Evolutionary conservation across 768 basidiomycete genomes (phyloP).

Genomic region (Tulasnella sp.): DNA sequence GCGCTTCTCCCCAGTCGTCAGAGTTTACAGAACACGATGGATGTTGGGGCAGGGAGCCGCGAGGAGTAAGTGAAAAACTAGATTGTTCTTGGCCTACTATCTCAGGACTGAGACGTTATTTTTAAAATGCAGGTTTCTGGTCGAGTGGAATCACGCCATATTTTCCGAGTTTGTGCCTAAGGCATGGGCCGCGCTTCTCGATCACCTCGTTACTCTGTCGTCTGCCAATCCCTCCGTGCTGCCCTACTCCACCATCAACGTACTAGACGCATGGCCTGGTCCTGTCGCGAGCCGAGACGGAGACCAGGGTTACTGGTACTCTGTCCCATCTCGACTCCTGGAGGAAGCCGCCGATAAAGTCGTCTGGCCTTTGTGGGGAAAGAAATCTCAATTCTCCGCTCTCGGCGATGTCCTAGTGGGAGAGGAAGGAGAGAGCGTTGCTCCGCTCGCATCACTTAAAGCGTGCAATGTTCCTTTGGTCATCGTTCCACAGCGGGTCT

Average conservation of each 20-base stretch:
- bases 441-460: neutral
- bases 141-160: slow-evolving; percentile 43
- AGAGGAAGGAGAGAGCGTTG: neutral
- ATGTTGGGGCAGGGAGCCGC: neutral
- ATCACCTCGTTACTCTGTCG: slow-evolving; percentile 23
- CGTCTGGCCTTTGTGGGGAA: neutral
- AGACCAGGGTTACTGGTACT: slow-evolving; percentile 33
- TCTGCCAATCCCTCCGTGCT: too few species aligned
- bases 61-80: neutral
- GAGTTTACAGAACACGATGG: neutral
- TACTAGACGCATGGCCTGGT: slow-evolving; percentile 25
- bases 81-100: neutral
- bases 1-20: slow-evolving; percentile 27
- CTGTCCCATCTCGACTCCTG: slow-evolving; percentile 36
- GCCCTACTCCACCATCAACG: slow-evolving; percentile 20
- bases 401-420: neutral
- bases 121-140: slow-evolving; percentile 33
- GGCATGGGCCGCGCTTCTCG: slow-evolving; percentile 37
- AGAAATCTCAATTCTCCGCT: neutral
- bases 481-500: neutral
- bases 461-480: neutral
- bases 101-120: neutral
- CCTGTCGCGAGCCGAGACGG: slow-evolving; percentile 22
- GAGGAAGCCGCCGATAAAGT: slow-evolving; percentile 21
- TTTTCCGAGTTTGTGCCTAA: slow-evolving; percentile 41